Conservation (phyloP, 2,329 filamentous ascomycete genomes). For the Metarhizium brunneum region DNA sequence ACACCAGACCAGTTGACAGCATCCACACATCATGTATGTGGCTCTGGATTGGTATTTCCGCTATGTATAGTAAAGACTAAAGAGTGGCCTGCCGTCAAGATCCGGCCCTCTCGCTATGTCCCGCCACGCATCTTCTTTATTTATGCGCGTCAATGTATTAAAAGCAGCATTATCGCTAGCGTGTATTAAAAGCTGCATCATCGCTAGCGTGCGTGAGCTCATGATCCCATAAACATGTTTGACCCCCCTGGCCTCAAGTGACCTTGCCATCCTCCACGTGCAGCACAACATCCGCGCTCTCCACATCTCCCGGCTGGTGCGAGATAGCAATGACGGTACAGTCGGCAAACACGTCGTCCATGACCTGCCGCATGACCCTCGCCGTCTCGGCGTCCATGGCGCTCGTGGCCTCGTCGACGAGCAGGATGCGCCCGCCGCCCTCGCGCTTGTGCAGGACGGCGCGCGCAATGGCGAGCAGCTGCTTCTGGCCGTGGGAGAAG, state of each 20-base stretch:
- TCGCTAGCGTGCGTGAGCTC: no score
- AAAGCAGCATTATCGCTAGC: no score
- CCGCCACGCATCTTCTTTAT: no score
- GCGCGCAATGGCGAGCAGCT: slow-evolving; percentile 10
- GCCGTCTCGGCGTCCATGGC: slow-evolving; percentile 5
- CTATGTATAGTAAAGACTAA: no score
- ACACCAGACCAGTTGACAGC: no score
- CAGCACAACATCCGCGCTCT: background rate
- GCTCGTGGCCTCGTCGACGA: slow-evolving; percentile 8
- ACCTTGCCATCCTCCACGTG: background rate
- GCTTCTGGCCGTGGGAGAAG: slow-evolving; percentile 11
- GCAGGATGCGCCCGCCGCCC: background rate
- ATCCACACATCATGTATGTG: no score
- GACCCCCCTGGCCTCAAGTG: background rate
- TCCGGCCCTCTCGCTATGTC: no score
- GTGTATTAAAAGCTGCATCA: no score
- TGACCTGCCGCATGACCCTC: background rate
- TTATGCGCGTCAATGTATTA: no score
- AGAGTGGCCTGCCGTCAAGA: no score
- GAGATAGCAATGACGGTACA: slow-evolving; percentile 3
- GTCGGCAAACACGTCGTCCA: slow-evolving; percentile 1
- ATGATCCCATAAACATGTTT: no score
- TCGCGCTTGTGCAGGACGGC: slow-evolving; percentile 2
- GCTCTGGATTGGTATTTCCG: no score
- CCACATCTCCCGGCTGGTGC: background rate